Evolutionary conservation across 495 filamentous ascomycete species (phyloP).

Genomic region (Neurospora sp.): DNA sequence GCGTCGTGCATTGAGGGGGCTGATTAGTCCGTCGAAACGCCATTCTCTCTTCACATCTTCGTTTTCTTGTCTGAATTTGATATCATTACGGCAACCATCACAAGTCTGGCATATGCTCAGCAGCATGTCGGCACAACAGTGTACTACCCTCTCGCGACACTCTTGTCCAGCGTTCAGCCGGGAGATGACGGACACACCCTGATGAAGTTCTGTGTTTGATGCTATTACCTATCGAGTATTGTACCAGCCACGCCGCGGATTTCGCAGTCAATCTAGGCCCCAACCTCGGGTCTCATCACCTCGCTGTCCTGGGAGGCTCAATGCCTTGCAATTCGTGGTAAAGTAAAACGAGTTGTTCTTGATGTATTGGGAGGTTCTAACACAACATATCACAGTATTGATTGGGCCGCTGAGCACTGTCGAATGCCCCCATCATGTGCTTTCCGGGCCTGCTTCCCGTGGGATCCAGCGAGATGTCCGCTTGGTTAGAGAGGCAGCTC

Average conservation of each 20-base stretch:
- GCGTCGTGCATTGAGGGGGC: not conserved
- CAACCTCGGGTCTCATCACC: not conserved
- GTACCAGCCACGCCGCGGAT: not conserved
- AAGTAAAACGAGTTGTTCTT: not conserved
- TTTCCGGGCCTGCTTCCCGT: not conserved
- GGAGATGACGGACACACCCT: not conserved
- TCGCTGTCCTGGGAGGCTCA: not conserved
- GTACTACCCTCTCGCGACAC: not conserved
- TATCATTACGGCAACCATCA: not conserved
- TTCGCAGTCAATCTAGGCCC: not conserved
- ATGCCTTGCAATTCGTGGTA: not conserved
- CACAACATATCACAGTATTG: not conserved
- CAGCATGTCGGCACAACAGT: not conserved
- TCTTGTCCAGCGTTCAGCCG: not conserved
- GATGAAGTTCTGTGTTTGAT: not conserved
- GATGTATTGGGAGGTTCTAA: not conserved
- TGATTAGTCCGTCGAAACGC: not conserved
- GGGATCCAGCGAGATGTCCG: not conserved
- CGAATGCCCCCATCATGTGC: not conserved
- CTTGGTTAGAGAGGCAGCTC: not conserved
- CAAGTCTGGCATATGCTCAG: not conserved
- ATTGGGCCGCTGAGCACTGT: not conserved
- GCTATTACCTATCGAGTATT: not conserved
- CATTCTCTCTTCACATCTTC: not conserved
- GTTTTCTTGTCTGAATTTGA: not conserved